phyloP scores from a whole-genome alignment of 2,329 filamentous ascomycete genomes.

The Fusarium lyarnte region DNA sequence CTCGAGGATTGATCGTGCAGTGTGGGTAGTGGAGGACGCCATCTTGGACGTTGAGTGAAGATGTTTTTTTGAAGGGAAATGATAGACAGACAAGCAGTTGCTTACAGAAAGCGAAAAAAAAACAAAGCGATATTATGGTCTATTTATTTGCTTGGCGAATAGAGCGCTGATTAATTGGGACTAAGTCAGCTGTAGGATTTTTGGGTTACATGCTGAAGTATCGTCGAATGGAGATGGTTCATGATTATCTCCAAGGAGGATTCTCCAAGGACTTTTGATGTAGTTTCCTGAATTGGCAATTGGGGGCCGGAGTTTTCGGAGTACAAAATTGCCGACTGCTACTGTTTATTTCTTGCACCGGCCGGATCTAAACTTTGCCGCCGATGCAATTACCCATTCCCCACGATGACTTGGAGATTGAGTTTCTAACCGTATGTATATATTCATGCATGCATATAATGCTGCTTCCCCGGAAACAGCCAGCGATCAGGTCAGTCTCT shows the following conservation, averaged over 20 bases:
- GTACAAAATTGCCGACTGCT: not conserved
- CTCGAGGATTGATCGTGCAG: slow-evolving; percentile 43
- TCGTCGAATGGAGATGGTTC: not conserved
- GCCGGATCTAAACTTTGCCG: not conserved
- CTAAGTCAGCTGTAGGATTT: not conserved
- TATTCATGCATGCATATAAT: not conserved
- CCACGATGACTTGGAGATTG: not conserved
- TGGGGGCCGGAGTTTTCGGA: slow-evolving; percentile 25
- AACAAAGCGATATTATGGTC: not conserved
- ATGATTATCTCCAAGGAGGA: slow-evolving; percentile 19
- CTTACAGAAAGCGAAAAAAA: not conserved
- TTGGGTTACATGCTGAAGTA: not conserved
- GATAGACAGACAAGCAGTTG: not conserved
- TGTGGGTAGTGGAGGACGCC: slow-evolving; percentile 11
- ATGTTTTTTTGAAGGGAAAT: not conserved
- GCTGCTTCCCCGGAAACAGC: not conserved
- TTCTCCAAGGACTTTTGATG: slow-evolving; percentile 11
- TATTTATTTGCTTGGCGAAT: not conserved
- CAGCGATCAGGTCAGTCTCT: not conserved
- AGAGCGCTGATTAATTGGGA: slow-evolving; percentile 3
- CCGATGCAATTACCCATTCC: not conserved
- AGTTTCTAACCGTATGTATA: not conserved
- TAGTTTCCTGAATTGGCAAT: slow-evolving; percentile 8
- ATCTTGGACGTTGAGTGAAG: not conserved
- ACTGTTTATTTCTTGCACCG: too few relatives aligned